These are phyloP conservation scores for Sphaerulina vaccinii DNA, from an alignment of 2,329 filamentous ascomycete genomes.

Conservation along the genomic window DNA sequence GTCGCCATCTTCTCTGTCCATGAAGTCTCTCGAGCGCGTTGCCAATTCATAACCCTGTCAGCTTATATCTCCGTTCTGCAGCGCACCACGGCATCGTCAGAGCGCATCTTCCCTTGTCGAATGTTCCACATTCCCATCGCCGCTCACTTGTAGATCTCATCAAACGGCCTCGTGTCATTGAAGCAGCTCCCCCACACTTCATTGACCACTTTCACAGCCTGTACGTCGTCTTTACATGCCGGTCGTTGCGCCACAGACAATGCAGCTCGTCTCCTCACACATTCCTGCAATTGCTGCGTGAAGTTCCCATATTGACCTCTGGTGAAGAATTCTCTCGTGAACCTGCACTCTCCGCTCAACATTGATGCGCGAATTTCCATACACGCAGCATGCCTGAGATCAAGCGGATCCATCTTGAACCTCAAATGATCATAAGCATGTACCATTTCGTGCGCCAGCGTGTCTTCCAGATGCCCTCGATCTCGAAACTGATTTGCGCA, in stretches of 20 bases:
- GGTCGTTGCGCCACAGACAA: constrained; percentile 76
- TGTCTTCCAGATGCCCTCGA: constrained; percentile 83
- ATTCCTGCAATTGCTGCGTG: constrained; percentile 90
- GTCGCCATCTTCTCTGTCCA: too few species aligned
- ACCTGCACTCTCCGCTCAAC: constrained; percentile 90
- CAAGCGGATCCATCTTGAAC: constrained; percentile 83
- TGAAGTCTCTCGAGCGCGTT: too few species aligned
- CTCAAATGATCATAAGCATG: constrained; percentile 92
- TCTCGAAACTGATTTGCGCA: constrained; percentile 89
- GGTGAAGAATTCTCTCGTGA: constrained; percentile 79
- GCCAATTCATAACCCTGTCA: too few species aligned
- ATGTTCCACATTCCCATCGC: too few species aligned
- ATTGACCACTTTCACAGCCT: constrained; percentile 85
- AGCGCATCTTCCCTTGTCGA: too few species aligned
- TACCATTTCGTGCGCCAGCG: constrained; percentile 94
- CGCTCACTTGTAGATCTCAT: constrained; percentile 86
- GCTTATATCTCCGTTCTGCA: too few species aligned
- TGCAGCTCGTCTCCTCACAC: constrained; percentile 78
- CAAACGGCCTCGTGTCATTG: constrained; percentile 87
- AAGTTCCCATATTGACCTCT: constrained; percentile 76
- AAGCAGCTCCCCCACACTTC: constrained; percentile 99
- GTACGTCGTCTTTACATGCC: constrained; percentile 77
- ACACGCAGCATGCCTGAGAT: constrained; percentile 86
- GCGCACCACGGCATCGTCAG: too few species aligned
- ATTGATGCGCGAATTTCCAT: constrained; percentile 95